Percentiles rank a stretch among this genome's conserved stretches.
These are phyloP conservation scores for Pseudogymnoascus sp. DNA, from an alignment of 2,329 filamentous ascomycete species.

Conservation along the genomic window DNA sequence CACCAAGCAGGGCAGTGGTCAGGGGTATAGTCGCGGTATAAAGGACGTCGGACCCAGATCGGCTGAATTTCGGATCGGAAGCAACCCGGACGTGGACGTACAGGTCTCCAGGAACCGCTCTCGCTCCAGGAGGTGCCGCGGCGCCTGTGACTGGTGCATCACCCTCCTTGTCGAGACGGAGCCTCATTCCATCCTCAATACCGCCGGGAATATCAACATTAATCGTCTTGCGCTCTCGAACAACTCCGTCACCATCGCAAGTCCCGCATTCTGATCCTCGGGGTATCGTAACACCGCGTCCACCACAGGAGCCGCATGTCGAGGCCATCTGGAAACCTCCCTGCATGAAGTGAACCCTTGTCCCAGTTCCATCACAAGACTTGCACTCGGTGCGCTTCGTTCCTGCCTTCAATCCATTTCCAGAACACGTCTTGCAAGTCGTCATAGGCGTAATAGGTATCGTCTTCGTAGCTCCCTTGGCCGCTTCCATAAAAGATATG, in stretches of 20 bases:
- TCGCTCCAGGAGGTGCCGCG: conserved; percentile 52
- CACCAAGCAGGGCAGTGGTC: conserved; percentile 86
- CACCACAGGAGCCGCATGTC: conserved; percentile 74
- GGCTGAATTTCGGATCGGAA: conserved; percentile 82
- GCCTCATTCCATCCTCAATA: conserved; percentile 91
- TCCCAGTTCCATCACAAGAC: conserved; percentile 77
- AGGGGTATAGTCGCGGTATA: conserved; percentile 88
- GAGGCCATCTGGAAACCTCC: conserved; percentile 95
- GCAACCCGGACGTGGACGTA: conserved; percentile 86
- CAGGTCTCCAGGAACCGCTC: conserved; percentile 73
- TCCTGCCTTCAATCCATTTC: conserved; percentile 77
- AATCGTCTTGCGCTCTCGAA: conserved; percentile 74
- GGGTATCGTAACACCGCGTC: conserved; percentile 68
- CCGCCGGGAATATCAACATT: conserved; percentile 88
- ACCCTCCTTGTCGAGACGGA: conserved; percentile 77
- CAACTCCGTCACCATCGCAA: conserved; percentile 76
- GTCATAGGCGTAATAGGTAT: conserved; percentile 76
- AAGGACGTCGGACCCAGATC: conserved; percentile 79
- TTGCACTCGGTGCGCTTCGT: conserved; percentile 66
- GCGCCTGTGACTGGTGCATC: conserved; percentile 75
- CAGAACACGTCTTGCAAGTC: conserved; percentile 73
- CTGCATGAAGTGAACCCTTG: conserved; percentile 78
- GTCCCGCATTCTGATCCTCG: conserved; percentile 71
- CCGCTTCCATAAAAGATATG: conserved; percentile 93
- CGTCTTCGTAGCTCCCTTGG: conserved; percentile 83